These are phyloP conservation scores for Acorus gramineus DNA, from an alignment of 106 monocot species.

Conservation along the genomic window DNA sequence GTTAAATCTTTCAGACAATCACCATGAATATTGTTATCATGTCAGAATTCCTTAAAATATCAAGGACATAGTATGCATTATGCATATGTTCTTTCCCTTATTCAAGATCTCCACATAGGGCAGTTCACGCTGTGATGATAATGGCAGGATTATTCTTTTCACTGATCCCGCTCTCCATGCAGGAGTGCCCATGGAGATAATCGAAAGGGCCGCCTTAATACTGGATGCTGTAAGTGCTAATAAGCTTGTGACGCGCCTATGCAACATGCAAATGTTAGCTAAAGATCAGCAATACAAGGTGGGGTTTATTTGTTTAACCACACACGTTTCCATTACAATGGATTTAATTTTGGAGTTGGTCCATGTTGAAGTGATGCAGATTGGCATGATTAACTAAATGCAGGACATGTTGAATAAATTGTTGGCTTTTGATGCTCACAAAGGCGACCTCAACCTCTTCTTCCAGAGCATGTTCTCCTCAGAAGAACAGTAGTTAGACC, in stretches of 20 bases:
- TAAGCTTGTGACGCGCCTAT: conserved; percentile 32
- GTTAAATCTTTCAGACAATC: no score
- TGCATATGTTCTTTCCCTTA: no score
- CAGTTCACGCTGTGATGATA: no score
- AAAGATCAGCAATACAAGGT: conserved; percentile 77
- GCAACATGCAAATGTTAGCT: conserved; percentile 30
- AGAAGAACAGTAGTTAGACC: background rate
- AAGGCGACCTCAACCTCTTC: conserved; percentile 37
- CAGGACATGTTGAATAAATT: conserved; percentile 43
- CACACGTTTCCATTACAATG: no score
- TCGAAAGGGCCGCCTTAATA: conserved; percentile 50
- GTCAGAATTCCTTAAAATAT: no score
- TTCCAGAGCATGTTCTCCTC: conserved; percentile 30
- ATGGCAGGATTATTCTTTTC: no score
- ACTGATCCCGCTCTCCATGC: conserved; percentile 1
- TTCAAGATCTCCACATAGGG: no score
- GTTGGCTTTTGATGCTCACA: conserved; percentile 36
- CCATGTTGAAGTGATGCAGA: conserved; percentile 12
- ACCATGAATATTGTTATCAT: no score
- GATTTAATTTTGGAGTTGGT: no score
- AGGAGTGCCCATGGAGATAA: conserved; percentile 60
- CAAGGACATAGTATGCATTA: no score
- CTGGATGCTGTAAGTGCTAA: conserved; percentile 35
- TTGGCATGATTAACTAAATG: conserved; percentile 10
- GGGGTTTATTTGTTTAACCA: background rate